Evolutionary conservation across 768 basidiomycete genomes (phyloP), one percentile per base, ranked within the genome.

Genomic region (Solioccasus polychromus): DNA sequence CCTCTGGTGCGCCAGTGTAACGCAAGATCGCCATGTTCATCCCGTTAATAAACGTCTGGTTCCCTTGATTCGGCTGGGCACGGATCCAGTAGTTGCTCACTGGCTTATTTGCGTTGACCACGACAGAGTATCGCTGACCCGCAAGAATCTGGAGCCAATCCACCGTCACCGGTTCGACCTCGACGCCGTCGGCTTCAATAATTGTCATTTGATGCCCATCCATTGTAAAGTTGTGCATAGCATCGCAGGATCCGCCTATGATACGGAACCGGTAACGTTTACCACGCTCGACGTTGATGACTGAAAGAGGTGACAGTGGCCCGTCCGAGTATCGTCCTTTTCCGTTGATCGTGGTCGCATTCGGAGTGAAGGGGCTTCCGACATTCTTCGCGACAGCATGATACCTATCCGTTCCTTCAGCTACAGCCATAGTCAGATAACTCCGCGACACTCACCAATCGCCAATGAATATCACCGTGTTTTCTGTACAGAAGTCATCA

Each of bases 31-130:
- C 80, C 36, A 68, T 68, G 57, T 76, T 78, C 47, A 71, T 63
- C 8, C 70, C 71, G 19, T 59, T 63, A 22, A 53, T 34, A 45
- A 73, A 64, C 15, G 60, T 40, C 3, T 63, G 50, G 25, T 49
- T 46, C 7, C 48, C 59, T 55, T 39, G 63, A 63, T 41, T 63
- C 45, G 15, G 71, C 64, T 31, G 61, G 0, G 75, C 68, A 18
- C 75, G 71, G 24, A 78, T 68, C 76, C 76, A 82, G 58, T 81
- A 82, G 57, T 79, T 82, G 7, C 60, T 65, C 20, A 74, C 54
- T 0, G 67, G 54, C 41, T 77, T 67, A 49, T 76, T 63, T 15
- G 76, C 73, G n/a, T 54, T 66, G 11, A 77, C 51, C 8, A 78
- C 63, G 23, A 74, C 60, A 8, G 74, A 77, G 52, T 76, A 72